Evolutionary conservation across 108 stramenopile species (phyloP).

Genomic region (Chaetoceros tenuissimus): DNA sequence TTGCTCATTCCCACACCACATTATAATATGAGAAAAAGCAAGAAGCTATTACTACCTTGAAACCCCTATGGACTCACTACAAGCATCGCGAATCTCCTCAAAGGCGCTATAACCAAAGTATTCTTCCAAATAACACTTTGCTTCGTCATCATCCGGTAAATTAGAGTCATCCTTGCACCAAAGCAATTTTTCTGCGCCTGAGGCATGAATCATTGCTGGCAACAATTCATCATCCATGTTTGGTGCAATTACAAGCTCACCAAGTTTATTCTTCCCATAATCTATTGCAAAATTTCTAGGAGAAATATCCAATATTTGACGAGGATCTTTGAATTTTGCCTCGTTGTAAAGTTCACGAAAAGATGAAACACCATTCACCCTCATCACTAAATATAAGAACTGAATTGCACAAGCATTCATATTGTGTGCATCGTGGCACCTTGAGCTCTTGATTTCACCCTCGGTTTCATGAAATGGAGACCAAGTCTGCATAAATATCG

Average conservation of each 20-base stretch:
- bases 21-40: too few species aligned
- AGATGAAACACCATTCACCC: slow-evolving; percentile 22
- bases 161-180: slow-evolving; percentile 20
- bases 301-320: slow-evolving; percentile 6
- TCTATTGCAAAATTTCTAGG: slow-evolving; percentile 1
- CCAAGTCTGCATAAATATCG: slow-evolving; percentile 17
- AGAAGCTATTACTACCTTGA: too few species aligned
- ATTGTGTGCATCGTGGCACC: slow-evolving; percentile 17
- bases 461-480: slow-evolving; percentile 11
- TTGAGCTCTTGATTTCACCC: too few species aligned
- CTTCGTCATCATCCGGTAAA: slow-evolving; percentile 15
- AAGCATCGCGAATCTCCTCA: slow-evolving; percentile 14
- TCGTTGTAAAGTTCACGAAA: slow-evolving; percentile 19
- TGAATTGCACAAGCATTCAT: slow-evolving; percentile 15
- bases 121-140: slow-evolving; percentile 11
- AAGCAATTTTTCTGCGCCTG: slow-evolving; percentile 19
- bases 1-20: too few species aligned
- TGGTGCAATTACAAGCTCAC: slow-evolving; percentile 10
- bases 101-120: slow-evolving; percentile 20
- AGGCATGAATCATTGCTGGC: slow-evolving; percentile 27
- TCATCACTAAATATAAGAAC: slow-evolving; percentile 15
- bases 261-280: slow-evolving; percentile 8
- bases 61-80: too few species aligned
- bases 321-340: slow-evolving; percentile 4
- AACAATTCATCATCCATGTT: slow-evolving; percentile 16